Conservation (phyloP, 1,284 basidiomycete genomes). For the Rhodotorula sp. region DNA sequence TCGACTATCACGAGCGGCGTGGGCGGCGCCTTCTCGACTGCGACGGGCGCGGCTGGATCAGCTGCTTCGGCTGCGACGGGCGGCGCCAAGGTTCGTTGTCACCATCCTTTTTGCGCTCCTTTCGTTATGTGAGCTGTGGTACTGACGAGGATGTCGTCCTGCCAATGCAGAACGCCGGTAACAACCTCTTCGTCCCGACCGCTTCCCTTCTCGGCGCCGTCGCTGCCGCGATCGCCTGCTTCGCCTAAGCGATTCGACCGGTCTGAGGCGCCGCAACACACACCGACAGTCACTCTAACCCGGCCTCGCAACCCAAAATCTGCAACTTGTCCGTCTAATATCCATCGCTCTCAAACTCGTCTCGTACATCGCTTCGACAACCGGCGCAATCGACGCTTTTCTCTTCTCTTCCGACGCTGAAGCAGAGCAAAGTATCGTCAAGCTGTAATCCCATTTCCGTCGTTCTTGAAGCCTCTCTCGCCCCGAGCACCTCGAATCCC, state of each 20-base stretch:
- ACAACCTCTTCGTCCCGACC: background rate
- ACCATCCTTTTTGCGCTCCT: background rate
- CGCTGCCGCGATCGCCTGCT: background rate
- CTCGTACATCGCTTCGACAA: too few relatives aligned
- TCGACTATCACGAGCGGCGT: background rate
- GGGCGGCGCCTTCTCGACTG: background rate
- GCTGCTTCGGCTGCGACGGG: background rate
- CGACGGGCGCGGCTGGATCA: background rate
- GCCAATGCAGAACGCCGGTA: background rate
- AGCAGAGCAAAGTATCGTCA: too few relatives aligned
- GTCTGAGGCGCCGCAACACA: background rate
- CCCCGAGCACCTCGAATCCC: too few relatives aligned
- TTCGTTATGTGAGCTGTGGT: background rate
- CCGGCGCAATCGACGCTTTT: too few relatives aligned
- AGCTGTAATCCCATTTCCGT: too few relatives aligned
- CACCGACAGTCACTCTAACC: too few relatives aligned
- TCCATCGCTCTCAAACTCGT: too few relatives aligned
- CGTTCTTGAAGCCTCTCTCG: too few relatives aligned
- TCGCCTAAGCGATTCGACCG: background rate
- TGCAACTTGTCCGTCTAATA: too few relatives aligned
- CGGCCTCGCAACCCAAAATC: too few relatives aligned
- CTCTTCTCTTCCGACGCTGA: too few relatives aligned
- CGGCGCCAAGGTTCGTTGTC: background rate
- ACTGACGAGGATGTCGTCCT: background rate
- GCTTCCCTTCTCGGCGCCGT: constrained; percentile 1